A percentile compares a stretch with the other conserved stretches of the same genome.
Evolutionary conservation across 164 flowering plant genomes (phyloP).

Genomic region (Sextonia rubra): DNA sequence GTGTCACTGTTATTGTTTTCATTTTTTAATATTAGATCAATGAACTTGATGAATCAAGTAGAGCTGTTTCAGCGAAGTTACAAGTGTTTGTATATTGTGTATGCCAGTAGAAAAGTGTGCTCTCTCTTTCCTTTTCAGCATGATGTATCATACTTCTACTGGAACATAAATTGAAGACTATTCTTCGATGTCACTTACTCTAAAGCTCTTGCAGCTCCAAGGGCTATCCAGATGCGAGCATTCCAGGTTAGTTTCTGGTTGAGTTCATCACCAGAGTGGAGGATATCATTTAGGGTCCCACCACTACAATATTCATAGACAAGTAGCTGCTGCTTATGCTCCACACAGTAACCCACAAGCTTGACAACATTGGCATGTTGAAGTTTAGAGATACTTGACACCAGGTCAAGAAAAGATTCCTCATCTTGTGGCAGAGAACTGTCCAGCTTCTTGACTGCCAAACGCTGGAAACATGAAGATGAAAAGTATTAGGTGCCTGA

Average conservation of each 20-base stretch:
- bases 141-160: not conserved
- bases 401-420: conserved; percentile 56
- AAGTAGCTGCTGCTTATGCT: conserved; percentile 71
- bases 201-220: conserved; percentile 85
- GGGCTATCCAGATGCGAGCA: conserved; percentile 59
- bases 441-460: conserved; percentile 82
- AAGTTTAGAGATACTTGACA: conserved; percentile 47
- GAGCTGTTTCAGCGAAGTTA: not conserved
- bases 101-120: not conserved
- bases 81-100: not conserved
- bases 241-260: conserved; percentile 70
- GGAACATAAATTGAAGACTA: no score
- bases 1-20: not conserved
- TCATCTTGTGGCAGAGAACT: conserved; percentile 36
- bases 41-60: not conserved
- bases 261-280: conserved; percentile 52
- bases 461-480: conserved; percentile 4
- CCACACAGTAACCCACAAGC: conserved; percentile 82
- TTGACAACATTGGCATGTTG: conserved; percentile 56
- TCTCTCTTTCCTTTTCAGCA: not conserved
- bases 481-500: no score
- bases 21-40: not conserved
- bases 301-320: conserved; percentile 57
- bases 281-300: conserved; percentile 72
- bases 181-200: conserved; percentile 49